Evolutionary conservation across 129 eudicot genomes (phyloP).

Genomic region (Lonicera japonica): DNA sequence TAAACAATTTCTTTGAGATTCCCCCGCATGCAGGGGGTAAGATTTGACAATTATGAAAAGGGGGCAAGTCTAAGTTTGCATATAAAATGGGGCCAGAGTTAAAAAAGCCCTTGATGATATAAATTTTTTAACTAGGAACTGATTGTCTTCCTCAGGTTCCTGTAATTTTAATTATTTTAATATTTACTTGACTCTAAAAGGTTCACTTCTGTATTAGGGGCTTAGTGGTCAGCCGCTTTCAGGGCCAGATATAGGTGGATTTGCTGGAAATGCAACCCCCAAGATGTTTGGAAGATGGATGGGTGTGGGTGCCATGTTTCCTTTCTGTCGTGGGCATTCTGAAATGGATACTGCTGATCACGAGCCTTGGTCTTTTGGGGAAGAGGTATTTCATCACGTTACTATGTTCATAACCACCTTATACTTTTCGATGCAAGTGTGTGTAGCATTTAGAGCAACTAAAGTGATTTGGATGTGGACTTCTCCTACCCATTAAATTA

Average conservation of each 20-base stretch:
- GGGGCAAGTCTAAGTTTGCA: no score
- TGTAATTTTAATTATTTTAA: no score
- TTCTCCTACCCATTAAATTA: not conserved
- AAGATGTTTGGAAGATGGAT: conserved; percentile 93
- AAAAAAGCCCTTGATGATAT: not conserved
- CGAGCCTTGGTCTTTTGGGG: conserved; percentile 95
- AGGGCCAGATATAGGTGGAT: conserved; percentile 97
- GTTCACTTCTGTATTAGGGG: conserved; percentile 37
- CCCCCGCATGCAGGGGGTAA: no score
- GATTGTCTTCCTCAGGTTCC: no score
- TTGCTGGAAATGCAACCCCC: conserved; percentile 92
- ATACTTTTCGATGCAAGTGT: no score
- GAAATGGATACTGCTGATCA: conserved; percentile 68
- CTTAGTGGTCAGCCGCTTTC: conserved; percentile 96
- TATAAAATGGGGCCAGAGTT: not conserved
- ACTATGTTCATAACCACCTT: not conserved
- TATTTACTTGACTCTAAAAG: not conserved
- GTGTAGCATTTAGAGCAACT: not conserved
- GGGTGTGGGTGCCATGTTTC: conserved; percentile 87
- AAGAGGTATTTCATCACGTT: conserved; percentile 44
- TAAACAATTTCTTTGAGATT: no score
- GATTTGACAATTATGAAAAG: no score
- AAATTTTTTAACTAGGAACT: no score
- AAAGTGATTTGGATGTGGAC: not conserved
- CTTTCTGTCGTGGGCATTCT: conserved; percentile 92